Base-by-base conservation (phyloP, 176 grass and related monocot genomes). In the Avena atlantica region DNA sequence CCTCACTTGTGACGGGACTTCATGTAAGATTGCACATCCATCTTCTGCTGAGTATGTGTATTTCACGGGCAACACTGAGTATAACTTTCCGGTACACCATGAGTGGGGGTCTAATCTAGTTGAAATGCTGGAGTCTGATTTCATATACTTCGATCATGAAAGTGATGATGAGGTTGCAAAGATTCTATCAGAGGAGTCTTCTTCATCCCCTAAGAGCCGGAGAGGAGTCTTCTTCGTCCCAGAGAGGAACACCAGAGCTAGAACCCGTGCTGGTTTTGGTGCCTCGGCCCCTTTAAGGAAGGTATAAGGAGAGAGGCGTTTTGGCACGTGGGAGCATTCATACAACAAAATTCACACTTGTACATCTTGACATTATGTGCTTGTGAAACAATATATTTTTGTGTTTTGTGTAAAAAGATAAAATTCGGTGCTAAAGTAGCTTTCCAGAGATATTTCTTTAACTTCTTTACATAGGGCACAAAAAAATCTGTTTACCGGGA, bases 21-120 rank as follows among this genome's bases (percentile, higher is more conserved):
- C 67, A 40, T 70, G 67, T 70, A 40, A 34, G 36, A 70, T 70
- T 42, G 67, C 67, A 70, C 67, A 70, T 70, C 67, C 34, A 70
- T 42, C 34, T 70, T 20, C 6, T 42, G 36, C 3, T 4, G 67
- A 70, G 16, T 9, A 20, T 70, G 17, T 20, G 34, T 70, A 70
- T 70, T 70, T 42, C 36, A 70, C 67, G 31, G 67, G 67, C 36
- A 20, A 42, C 1, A 15, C 17, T 42, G 14, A 19, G 34, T 40
- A 19, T 70, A 16, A 3, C 67, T 70, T 70, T 70, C 67, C 67
- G 1, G 67, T 42, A 42, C 67, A 40, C 34, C 31, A 40, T 19
- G 6, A 11, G 67, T 70, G 67, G 67, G 67, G 31, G 15, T 6
- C 66, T 69, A 31, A 69, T 69, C 66, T 69, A 20, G 67, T 36